Base-by-base conservation (phyloP, 192 early-diverging fungal genomes). In the Funneliformis mosseae region DNA sequence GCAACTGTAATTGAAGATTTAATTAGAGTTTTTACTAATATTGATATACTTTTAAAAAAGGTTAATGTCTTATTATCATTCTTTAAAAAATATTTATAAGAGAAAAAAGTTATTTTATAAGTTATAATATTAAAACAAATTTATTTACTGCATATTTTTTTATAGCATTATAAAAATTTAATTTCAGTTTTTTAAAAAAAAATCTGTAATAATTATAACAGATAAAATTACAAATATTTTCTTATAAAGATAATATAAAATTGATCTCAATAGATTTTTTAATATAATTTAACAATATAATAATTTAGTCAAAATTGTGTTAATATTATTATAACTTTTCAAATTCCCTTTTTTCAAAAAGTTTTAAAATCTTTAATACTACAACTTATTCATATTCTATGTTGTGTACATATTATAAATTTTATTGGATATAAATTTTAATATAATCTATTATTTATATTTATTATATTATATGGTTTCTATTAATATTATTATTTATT, bases 281-380 rank as follows among this genome's bases (percentile, higher is more conserved):
- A 70, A 42, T 7, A 16, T 16, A 11, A 6, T 0, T 61, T 61
- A 61, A 61, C 16, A 63, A 63, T 63, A 25, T 16, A 63, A 63
- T 18, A 45, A 71, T 41, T n/a, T 45, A 0, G 21, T 23, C 41
- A 71, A 71, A 45, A 45, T 18, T 23, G 12, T 71, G 16, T 71
- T 71, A 18, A 18, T 43, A 43, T 41, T 45, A 45, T 71, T 45
- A 42, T n/a, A 18, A 23, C 14, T 18, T 70, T 70, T 42, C 12
- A 70, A 42, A 70, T 70, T 70, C 4, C 68, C 43, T 70, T 70
- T n/a, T n/a, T n/a, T n/a, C n/a, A n/a, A n/a, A n/a, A 61, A 61
- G 16, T 61, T 18, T 61, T 61, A 61, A 61, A 61, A 61, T 5
- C 60, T n/a, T 61, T 61, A 61, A 61, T 61, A 10, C 60, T 10